These are phyloP conservation scores for Fusarium bactridioides DNA, from an alignment of 2,329 filamentous ascomycete species.

Conservation along the genomic window DNA sequence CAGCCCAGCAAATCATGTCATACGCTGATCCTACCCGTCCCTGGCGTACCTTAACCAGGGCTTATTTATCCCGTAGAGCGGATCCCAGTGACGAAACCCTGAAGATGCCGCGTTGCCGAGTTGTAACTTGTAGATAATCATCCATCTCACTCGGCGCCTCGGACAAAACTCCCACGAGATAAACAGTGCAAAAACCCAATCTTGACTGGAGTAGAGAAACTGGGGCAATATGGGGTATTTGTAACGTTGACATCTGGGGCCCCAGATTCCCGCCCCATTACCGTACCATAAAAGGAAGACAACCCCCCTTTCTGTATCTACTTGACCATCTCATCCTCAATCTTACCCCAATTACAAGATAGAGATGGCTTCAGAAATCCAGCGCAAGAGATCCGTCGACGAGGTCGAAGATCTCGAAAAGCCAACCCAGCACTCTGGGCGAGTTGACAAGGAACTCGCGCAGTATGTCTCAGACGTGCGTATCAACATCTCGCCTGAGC, in stretches of 20 bases:
- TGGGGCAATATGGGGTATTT: not conserved
- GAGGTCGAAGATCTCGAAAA: slow-evolving; percentile 50
- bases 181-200: not conserved
- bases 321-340: not conserved
- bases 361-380: slow-evolving; percentile 20
- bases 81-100: slow-evolving; percentile 9
- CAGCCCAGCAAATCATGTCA: not conserved
- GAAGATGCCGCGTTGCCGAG: slow-evolving; percentile 19
- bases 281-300: not conserved
- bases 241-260: slow-evolving; percentile 9
- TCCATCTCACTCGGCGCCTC: slow-evolving; percentile 14
- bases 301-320: not conserved
- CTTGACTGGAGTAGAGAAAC: not conserved
- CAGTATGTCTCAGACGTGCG: slow-evolving; percentile 64
- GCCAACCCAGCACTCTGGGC: slow-evolving; percentile 55
- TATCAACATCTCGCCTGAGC: slow-evolving; percentile 65
- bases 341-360: not conserved
- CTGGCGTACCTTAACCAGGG: not conserved
- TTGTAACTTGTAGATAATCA: slow-evolving; percentile 2
- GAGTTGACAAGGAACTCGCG: slow-evolving; percentile 74
- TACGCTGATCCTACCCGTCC: slow-evolving; percentile 2
- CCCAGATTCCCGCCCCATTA: not conserved
- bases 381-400: slow-evolving; percentile 26
- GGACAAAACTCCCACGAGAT: slow-evolving; percentile 13
- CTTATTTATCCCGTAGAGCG: slow-evolving; percentile 1